Base-by-base conservation (phyloP, 768 basidiomycete species). In the Coprinellus micaceus region DNA sequence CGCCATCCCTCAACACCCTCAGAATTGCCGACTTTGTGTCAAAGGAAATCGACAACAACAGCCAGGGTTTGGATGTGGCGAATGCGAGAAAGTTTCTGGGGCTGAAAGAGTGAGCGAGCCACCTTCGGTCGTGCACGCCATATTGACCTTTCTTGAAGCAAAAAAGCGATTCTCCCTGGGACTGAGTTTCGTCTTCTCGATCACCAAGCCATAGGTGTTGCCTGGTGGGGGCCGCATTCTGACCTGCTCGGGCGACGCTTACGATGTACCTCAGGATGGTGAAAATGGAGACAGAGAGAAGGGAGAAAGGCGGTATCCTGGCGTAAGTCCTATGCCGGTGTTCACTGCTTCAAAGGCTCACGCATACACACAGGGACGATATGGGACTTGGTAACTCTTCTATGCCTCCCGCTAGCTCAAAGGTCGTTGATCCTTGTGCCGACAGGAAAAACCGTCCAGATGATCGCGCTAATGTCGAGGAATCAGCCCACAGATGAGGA, bases 201-300 rank as follows among this genome's bases (percentile, higher is more conserved):
- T 6, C 91, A 92, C 64, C 88, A 92, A 67, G 73, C 81, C 36
- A 85, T 92, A 50, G 90, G 91, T 0, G 89, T 92, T 17, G 79
- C 80, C 36, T 92, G 89, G 86, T 81, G 57, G 30, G 71, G 4
- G 13, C 24, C 21, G 17, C 29, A 19, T 21, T 22, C 11, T 26
- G 11, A 7, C 6, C 1, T 40, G 17, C 17, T 60, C 22, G 26
- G 26, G 9, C n/a, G 4, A 21, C 33, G 13, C 33, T 29, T 45
- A 22, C 40, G 3, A 40, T 15, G n/a, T 39, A 30, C 17, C 19
- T 52, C 19, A 33, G 9, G 84, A 90, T 92, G 89, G 55, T 87
- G 0, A 74, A 83, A 15, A 82, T 84, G 64, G 87, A 88, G 63
- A 71, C 17, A 2, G 48, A 66, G 21, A 71, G 77, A 24, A 58